These are phyloP conservation scores for Tetracladium marchalianum DNA, from an alignment of 495 filamentous ascomycete species.

Conservation along the genomic window DNA sequence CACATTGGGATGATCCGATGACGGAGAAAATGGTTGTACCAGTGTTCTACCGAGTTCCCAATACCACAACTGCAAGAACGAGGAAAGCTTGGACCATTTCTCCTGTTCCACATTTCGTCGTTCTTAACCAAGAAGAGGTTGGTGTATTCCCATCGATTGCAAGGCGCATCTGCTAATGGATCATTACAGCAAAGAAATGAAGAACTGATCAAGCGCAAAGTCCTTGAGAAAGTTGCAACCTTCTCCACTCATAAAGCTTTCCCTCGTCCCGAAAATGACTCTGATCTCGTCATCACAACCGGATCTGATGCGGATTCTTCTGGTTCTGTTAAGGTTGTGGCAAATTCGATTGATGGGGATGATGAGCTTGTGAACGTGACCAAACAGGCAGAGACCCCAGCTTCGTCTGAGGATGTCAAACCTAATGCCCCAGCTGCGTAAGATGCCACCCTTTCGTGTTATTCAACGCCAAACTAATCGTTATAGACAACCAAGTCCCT, in stretches of 20 bases:
- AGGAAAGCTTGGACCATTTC: slow-evolving; percentile 20
- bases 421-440: background rate
- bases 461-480: background rate
- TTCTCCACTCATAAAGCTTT: slow-evolving; percentile 22
- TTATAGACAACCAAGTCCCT: background rate
- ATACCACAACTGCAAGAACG: background rate
- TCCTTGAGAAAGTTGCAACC: slow-evolving; percentile 35
- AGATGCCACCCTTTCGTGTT: background rate
- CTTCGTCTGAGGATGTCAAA: background rate
- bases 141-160: background rate
- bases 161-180: background rate
- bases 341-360: slow-evolving; percentile 74
- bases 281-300: slow-evolving; percentile 61
- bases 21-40: slow-evolving; percentile 69
- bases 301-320: slow-evolving; percentile 65
- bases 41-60: slow-evolving; percentile 54
- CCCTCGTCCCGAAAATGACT: slow-evolving; percentile 43
- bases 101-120: slow-evolving; percentile 38
- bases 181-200: slow-evolving; percentile 29
- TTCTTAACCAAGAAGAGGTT: slow-evolving; percentile 36
- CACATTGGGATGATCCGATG: slow-evolving; percentile 48
- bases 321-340: slow-evolving; percentile 58
- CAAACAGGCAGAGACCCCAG: slow-evolving; percentile 42
- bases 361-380: slow-evolving; percentile 87
- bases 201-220: slow-evolving; percentile 39